phyloP scores from a whole-genome alignment of 163 green algal genomes.

The Chlamydomonas reinhardtii region DNA sequence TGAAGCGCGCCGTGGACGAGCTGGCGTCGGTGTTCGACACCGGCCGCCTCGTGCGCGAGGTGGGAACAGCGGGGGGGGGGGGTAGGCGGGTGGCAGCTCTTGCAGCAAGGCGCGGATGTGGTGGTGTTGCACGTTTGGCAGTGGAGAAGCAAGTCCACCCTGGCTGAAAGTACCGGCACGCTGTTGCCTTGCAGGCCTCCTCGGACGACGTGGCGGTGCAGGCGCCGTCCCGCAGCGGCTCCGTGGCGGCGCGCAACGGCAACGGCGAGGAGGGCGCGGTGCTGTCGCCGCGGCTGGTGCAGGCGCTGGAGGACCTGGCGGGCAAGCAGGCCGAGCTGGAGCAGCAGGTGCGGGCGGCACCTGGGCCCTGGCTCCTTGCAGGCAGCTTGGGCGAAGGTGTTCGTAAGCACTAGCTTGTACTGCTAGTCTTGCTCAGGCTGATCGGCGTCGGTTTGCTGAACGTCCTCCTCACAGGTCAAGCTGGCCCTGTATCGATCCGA shows the following conservation, averaged over 20 bases:
- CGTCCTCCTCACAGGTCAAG: slow-evolving; percentile 10
- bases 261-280: neutral
- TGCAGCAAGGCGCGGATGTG: too few relatives aligned
- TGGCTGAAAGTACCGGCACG: too few relatives aligned
- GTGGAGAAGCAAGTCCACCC: too few relatives aligned
- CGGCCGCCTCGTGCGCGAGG: slow-evolving; percentile 23
- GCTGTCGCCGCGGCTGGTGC: slow-evolving; percentile 12
- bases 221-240: neutral
- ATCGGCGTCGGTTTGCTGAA: too few relatives aligned
- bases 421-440: too few relatives aligned
- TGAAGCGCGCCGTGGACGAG: slow-evolving; percentile 49
- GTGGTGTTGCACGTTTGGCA: too few relatives aligned
- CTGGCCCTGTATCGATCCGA: slow-evolving; percentile 43
- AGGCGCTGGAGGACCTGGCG: slow-evolving; percentile 27
- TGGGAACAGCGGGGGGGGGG: neutral
- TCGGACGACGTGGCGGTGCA: neutral
- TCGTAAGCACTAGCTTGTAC: too few relatives aligned
- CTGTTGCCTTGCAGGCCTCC: too few relatives aligned
- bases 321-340: slow-evolving; percentile 29
- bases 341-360: slow-evolving; percentile 2
- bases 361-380: too few relatives aligned
- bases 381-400: too few relatives aligned
- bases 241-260: neutral
- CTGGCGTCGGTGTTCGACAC: slow-evolving; percentile 43
- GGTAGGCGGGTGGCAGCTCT: too few relatives aligned